Percentiles rank a stretch among this genome's conserved stretches.
These are phyloP conservation scores for Tricladium varicosporioides DNA, from an alignment of 2,329 filamentous ascomycete species.

Conservation along the genomic window DNA sequence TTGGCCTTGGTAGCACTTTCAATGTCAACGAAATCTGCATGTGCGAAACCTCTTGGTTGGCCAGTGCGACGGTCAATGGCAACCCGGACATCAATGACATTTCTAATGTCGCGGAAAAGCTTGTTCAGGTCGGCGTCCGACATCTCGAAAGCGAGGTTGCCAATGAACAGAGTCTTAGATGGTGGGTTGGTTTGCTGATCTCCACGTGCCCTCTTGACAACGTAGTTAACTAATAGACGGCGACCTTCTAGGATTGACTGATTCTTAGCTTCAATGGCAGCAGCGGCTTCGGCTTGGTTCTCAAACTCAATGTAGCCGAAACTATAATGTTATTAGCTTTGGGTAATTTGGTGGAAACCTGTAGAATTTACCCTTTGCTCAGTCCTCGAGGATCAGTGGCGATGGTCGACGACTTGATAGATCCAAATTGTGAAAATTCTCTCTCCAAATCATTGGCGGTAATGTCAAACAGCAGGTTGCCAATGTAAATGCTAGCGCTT, in stretches of 20 bases:
- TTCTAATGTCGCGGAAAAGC: constrained; percentile 68
- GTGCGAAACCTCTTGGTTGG: constrained; percentile 78
- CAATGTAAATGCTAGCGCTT: constrained; percentile 53
- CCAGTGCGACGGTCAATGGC: constrained; percentile 80
- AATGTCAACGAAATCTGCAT: constrained; percentile 73
- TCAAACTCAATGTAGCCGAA: constrained; percentile 67
- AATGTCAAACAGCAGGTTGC: constrained; percentile 70
- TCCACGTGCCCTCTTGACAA: constrained; percentile 26
- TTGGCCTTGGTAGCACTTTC: constrained; percentile 62
- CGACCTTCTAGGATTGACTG: constrained; percentile 62
- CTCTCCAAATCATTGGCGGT: constrained; percentile 56
- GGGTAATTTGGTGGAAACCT: no score
- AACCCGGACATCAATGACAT: constrained; percentile 74
- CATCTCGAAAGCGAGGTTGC: constrained; percentile 84
- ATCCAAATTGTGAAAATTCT: constrained; percentile 57
- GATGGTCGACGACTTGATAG: constrained; percentile 50
- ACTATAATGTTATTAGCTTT: constrained; percentile 38
- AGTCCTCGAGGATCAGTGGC: constrained; percentile 60
- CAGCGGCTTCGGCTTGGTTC: constrained; percentile 48
- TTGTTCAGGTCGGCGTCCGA: constrained; percentile 79
- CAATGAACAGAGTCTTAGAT: constrained; percentile 72
- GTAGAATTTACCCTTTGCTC: constrained; percentile 61
- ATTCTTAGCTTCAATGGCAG: constrained; percentile 57
- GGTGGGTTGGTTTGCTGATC: constrained; percentile 41
- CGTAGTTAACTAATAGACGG: constrained; percentile 59